Evolutionary conservation across 1,284 basidiomycete species (phyloP).

Genomic region (Tremellales sp.): DNA sequence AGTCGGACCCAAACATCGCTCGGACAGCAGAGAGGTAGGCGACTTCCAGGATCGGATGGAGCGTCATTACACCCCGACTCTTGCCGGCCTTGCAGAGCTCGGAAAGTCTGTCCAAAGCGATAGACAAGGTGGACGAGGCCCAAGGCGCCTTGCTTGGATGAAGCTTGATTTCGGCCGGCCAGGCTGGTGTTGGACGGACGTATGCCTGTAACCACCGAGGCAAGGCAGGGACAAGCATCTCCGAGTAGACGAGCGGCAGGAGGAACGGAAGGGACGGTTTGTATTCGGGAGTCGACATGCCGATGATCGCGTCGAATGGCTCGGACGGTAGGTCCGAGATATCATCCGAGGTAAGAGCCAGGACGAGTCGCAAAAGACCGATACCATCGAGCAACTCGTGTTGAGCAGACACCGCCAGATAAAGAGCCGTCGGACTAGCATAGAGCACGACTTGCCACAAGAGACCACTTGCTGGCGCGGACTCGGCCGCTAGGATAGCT

Average conservation of each 20-base stretch:
- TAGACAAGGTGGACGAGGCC: conserved; percentile 12
- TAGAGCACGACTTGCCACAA: conserved; percentile 12
- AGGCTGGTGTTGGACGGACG: conserved; percentile 15
- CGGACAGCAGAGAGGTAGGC: conserved; percentile 29
- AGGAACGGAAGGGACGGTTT: conserved; percentile 17
- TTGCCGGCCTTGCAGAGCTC: conserved; percentile 19
- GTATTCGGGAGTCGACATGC: background rate
- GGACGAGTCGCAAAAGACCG: conserved; percentile 13
- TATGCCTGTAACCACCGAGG: conserved; percentile 26
- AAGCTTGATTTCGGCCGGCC: conserved; percentile 21
- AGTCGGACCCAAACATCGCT: conserved; percentile 8
- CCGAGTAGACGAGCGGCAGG: conserved; percentile 25
- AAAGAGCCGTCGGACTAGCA: background rate
- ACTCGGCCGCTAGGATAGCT: background rate
- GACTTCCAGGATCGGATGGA: conserved; percentile 34
- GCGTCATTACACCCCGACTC: conserved; percentile 22
- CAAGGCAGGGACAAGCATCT: conserved; percentile 31
- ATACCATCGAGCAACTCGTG: conserved; percentile 23
- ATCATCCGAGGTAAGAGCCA: conserved; percentile 11
- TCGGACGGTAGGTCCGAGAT: conserved; percentile 14
- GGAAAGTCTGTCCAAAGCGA: conserved; percentile 11
- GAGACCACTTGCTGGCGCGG: background rate
- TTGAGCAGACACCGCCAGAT: conserved; percentile 10
- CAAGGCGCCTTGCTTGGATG: conserved; percentile 8
- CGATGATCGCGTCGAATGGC: background rate